A percentile compares a stretch with the other conserved stretches of the same genome.
Evolutionary conservation across 495 filamentous ascomycete genomes (phyloP).

Genomic region (Gamarada debralockiae): DNA sequence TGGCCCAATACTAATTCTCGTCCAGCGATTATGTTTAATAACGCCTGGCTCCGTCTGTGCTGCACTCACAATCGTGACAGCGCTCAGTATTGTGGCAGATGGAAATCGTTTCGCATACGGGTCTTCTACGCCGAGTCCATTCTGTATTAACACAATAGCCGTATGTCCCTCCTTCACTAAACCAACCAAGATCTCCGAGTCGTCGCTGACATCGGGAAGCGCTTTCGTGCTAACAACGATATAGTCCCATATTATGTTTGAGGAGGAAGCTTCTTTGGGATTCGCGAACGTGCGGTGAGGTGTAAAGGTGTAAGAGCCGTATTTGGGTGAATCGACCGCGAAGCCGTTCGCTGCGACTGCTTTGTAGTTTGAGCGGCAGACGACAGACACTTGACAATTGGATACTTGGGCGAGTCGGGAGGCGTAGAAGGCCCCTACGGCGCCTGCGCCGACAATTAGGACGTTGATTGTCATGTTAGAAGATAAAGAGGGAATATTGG

Average conservation of each 20-base stretch:
- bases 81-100: constrained; percentile 46
- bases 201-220: constrained; percentile 34
- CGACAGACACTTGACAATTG: constrained; percentile 27
- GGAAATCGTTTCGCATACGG: constrained; percentile 49
- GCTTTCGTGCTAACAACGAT: constrained; percentile 51
- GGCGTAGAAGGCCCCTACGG: constrained; percentile 37
- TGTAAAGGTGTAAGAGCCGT: constrained; percentile 32
- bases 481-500: too few relatives aligned
- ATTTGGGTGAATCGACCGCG: constrained; percentile 30
- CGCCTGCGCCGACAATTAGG: constrained; percentile 36
- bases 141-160: constrained; percentile 56
- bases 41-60: constrained; percentile 37
- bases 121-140: constrained; percentile 60
- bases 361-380: constrained; percentile 35
- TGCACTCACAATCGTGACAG: constrained; percentile 46
- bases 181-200: constrained; percentile 39
- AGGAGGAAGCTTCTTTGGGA: constrained; percentile 30
- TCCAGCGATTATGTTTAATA: constrained; percentile 59
- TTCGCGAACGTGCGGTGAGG: constrained; percentile 34
- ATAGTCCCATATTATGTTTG: constrained; percentile 45
- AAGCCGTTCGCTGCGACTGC: constrained; percentile 27
- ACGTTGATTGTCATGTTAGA: too few relatives aligned
- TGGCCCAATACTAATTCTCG: constrained; percentile 52
- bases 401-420: constrained; percentile 31
- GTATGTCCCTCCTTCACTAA: constrained; percentile 44